These are phyloP conservation scores for Kuraishia hungarica DNA, from an alignment of 805 yeast species.

Conservation along the genomic window DNA sequence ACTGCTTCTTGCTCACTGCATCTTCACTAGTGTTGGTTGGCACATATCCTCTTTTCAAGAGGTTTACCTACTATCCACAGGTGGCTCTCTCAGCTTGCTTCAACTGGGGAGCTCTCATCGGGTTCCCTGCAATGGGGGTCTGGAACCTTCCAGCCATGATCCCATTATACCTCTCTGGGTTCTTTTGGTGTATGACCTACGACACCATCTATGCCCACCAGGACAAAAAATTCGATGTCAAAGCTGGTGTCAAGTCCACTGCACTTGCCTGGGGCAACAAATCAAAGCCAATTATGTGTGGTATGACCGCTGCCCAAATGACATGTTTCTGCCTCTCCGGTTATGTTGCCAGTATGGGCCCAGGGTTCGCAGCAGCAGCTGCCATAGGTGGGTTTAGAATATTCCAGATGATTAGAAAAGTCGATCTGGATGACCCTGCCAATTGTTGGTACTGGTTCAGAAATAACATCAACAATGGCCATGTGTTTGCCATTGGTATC, in stretches of 20 bases:
- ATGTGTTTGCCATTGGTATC: constrained; percentile 58
- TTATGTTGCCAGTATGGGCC: constrained; percentile 70
- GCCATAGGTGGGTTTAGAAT: constrained; percentile 64
- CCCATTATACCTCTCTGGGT: constrained; percentile 69
- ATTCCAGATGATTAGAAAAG: constrained; percentile 57
- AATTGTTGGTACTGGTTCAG: constrained; percentile 80
- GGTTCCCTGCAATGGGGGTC: constrained; percentile 94
- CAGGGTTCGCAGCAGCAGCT: constrained; percentile 67
- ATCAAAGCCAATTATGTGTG: constrained; percentile 61
- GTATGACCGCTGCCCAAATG: constrained; percentile 60
- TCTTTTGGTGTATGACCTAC: constrained; percentile 90
- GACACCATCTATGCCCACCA: constrained; percentile 98
- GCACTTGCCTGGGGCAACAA: constrained; percentile 90
- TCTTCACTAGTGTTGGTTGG: constrained; percentile 71
- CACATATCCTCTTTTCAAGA: constrained; percentile 86
- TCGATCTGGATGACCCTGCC: constrained; percentile 69
- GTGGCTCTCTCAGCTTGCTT: constrained; percentile 71
- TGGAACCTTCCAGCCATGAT: constrained; percentile 69
- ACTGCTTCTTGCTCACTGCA: constrained; percentile 79
- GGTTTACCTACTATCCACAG: constrained; percentile 96
- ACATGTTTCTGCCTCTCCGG: constrained; percentile 63
- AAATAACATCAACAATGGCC: constrained; percentile 71
- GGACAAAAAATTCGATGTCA: constrained; percentile 80
- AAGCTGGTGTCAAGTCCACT: constrained; percentile 90
- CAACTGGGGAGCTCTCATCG: constrained; percentile 91